Evolutionary conservation across 73 alveolate genomes (phyloP), one percentile per base, ranked within the genome.

Genomic region (Uronychia binucleata): DNA sequence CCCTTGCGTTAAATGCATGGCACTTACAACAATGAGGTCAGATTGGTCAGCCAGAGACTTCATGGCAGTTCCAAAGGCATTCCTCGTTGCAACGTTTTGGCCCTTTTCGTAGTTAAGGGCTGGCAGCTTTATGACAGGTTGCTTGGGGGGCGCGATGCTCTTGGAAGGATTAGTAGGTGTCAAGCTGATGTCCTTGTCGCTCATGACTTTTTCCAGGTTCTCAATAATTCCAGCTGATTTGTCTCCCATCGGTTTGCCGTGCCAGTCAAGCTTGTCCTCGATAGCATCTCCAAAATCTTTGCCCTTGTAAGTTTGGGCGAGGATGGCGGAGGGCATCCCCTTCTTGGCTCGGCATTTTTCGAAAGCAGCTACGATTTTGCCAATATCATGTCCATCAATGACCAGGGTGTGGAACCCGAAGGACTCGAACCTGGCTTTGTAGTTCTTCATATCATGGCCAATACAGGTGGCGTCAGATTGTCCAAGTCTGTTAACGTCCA

Each of bases 401-500:
- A 34, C 91, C 0, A 83, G 0, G 19, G 95, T 83, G 26, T 86
- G 75, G 92, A 96, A 93, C 28, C 98, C 98, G 82, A 93, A 93
- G 31, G 98, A 89, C 77, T 88, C 92, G 82, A 88, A 90, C 91
- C 93, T 93, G 34, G 86, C 90, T 77, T 79, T 88, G 75, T 91
- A 91, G 46, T 67, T 57, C 28, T 91, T 78, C 28, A 85, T 59
- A 74, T 91, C 90, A 80, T 93, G 98, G 26, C 90, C 96, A 57
- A 91, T 57, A 57, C 89, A 75, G 13, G 98, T 91, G 33, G 86
- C 89, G 74, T 82, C 95, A 28, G 95, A 86, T 84, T 93, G 88
- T 31, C 98, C 98, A 27, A 93, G 87, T 84, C 96, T 91, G 85
- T 93, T 93, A 33, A 93, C 92, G 76, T 93, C 98, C 25, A 93